Percentiles rank a stretch among this genome's conserved stretches.
phyloP scores from a whole-genome alignment of 164 flowering plant genomes.

The Cinnamomum chago region DNA sequence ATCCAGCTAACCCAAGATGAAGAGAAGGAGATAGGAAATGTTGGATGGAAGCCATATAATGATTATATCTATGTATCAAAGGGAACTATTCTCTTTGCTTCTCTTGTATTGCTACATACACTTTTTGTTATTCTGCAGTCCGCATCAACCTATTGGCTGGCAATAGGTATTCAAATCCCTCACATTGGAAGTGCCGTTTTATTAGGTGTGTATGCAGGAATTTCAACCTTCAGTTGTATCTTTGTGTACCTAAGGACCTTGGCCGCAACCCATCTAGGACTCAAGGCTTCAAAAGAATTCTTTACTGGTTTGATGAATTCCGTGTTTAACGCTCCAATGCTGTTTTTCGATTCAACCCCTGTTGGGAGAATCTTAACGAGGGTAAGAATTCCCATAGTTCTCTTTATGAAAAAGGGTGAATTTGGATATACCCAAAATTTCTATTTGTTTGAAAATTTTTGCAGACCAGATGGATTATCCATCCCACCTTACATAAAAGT shows the following conservation, averaged over 20 bases:
- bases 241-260: slow-evolving; percentile 53
- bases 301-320: slow-evolving; percentile 57
- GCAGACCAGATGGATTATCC: no score
- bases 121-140: slow-evolving; percentile 57
- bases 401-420: not conserved
- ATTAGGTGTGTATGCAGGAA: slow-evolving; percentile 57
- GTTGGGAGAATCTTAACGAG: slow-evolving; percentile 80
- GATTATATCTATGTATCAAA: slow-evolving; percentile 61
- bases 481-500: no score
- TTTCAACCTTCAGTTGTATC: slow-evolving; percentile 46
- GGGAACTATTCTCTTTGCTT: slow-evolving; percentile 30
- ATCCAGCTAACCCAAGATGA: slow-evolving; percentile 73
- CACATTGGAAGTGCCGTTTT: slow-evolving; percentile 33
- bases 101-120: slow-evolving; percentile 28
- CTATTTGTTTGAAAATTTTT: no score
- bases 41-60: slow-evolving; percentile 69
- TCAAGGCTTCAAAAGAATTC: slow-evolving; percentile 69
- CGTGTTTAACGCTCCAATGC: slow-evolving; percentile 85
- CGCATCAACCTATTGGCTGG: slow-evolving; percentile 74
- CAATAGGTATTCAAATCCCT: slow-evolving; percentile 49
- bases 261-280: slow-evolving; percentile 51
- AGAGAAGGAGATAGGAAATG: slow-evolving; percentile 61
- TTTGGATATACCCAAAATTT: not conserved
- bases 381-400: slow-evolving; percentile 32
- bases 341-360: slow-evolving; percentile 90